A percentile compares a stretch with the other conserved stretches of the same genome.
Conservation (phyloP, 2,329 filamentous ascomycete species). For the Aschersonia sp. region DNA sequence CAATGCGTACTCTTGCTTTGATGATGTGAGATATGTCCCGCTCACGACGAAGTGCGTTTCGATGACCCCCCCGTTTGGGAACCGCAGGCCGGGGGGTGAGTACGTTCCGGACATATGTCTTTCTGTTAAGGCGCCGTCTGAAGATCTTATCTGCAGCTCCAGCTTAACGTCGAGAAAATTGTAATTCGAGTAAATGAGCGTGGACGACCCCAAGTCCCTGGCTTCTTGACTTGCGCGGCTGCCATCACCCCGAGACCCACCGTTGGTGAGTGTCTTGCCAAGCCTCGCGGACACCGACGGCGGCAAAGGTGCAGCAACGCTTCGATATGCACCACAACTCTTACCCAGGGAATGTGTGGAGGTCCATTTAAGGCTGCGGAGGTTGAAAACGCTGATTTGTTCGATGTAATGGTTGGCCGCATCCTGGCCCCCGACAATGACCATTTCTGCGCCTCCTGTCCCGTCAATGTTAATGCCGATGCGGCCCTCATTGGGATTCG, state of each 20-base stretch:
- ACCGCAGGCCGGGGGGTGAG: slow-evolving; percentile 82
- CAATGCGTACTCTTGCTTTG: slow-evolving; percentile 93
- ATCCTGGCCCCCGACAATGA: slow-evolving; percentile 92
- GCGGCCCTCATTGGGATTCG: slow-evolving; percentile 74
- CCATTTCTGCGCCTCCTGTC: slow-evolving; percentile 86
- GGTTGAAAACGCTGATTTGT: slow-evolving; percentile 95
- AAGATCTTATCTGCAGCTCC: slow-evolving; percentile 74
- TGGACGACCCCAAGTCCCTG: slow-evolving; percentile 48
- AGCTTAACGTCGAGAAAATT: slow-evolving; percentile 96
- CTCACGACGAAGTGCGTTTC: slow-evolving; percentile 96
- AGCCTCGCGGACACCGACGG: slow-evolving; percentile 50
- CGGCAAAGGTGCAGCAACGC: slow-evolving; percentile 76
- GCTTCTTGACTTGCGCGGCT: slow-evolving; percentile 34
- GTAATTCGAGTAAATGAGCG: slow-evolving; percentile 98
- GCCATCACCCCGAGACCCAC: slow-evolving; percentile 17
- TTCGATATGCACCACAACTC: slow-evolving; percentile 91
- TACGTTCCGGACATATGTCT: slow-evolving; percentile 78
- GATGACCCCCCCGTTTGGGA: slow-evolving; percentile 90
- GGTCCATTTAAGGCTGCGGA: slow-evolving; percentile 90
- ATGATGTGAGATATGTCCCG: slow-evolving; percentile 92
- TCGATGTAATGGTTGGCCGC: slow-evolving; percentile 98
- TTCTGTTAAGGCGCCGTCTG: slow-evolving; percentile 73
- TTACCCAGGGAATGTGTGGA: slow-evolving; percentile 75
- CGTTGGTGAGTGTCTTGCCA: slow-evolving; percentile 40
- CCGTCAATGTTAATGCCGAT: slow-evolving; percentile 85